Conservation (phyloP, 257 asterid species). For the Solanum infundibuliforme region DNA sequence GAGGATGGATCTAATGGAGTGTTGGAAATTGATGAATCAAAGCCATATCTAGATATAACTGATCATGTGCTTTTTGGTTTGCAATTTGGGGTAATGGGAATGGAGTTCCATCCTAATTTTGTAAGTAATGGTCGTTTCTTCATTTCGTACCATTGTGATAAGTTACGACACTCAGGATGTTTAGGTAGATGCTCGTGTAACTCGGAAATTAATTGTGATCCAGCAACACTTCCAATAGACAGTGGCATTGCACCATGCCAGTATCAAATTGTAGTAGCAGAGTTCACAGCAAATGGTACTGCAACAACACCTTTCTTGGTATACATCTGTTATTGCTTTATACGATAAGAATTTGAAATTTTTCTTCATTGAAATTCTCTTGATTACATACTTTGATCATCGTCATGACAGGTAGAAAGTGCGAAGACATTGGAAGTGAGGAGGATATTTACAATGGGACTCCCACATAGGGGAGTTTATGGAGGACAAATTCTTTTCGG, state of each 20-base stretch:
- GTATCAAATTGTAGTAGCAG: constrained; percentile 63
- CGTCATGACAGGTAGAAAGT: constrained; percentile 38
- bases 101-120: constrained; percentile 69
- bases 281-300: constrained; percentile 58
- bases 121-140: constrained; percentile 61
- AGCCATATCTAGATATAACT: constrained; percentile 59
- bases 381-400: neutral
- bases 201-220: constrained; percentile 55
- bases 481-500: constrained; percentile 93
- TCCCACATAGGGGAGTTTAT: constrained; percentile 59
- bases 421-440: constrained; percentile 61
- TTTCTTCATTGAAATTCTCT: neutral
- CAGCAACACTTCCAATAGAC: constrained; percentile 39
- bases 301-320: constrained; percentile 46
- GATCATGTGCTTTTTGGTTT: constrained; percentile 61
- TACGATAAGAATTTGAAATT: neutral
- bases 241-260: constrained; percentile 75
- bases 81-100: constrained; percentile 68
- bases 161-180: constrained; percentile 59
- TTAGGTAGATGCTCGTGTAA: constrained; percentile 81
- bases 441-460: constrained; percentile 87
- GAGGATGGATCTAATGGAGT: constrained; percentile 41
- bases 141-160: constrained; percentile 72
- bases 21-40: constrained; percentile 41
- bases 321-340: neutral